Evolutionary conservation across 306 rosid species (phyloP).

Genomic region (Hippophae tibetana): DNA sequence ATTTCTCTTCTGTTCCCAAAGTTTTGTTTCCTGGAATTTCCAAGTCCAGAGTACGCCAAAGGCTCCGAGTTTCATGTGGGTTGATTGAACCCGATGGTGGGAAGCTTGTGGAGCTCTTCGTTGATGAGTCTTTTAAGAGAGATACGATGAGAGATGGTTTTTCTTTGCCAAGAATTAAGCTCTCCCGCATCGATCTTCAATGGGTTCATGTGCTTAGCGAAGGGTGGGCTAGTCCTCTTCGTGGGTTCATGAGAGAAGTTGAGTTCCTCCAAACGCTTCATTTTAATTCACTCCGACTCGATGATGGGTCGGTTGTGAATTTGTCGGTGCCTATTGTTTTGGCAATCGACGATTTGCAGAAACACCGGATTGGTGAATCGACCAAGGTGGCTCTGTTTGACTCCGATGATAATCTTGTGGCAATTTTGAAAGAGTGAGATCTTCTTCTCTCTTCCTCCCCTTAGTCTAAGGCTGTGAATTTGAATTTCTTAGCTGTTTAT

Average conservation of each 20-base stretch:
- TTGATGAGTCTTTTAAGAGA: constrained; percentile 35
- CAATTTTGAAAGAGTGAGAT: constrained; percentile 76
- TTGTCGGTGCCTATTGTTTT: constrained; percentile 92
- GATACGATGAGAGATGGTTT: constrained; percentile 58
- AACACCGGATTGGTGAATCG: constrained; percentile 57
- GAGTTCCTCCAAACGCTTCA: constrained; percentile 99
- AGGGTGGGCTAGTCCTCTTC: constrained; percentile 93
- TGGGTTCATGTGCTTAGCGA: constrained; percentile 96
- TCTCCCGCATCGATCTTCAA: constrained; percentile 58
- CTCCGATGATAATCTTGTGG: constrained; percentile 46
- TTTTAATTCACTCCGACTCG: constrained; percentile 79
- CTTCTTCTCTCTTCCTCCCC: neutral
- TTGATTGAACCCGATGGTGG: constrained; percentile 95
- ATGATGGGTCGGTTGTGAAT: constrained; percentile 67
- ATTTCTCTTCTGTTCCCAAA: constrained; percentile 31
- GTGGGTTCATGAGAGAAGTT: constrained; percentile 86
- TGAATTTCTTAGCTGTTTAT: neutral
- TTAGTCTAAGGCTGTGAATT: neutral
- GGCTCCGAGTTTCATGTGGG: constrained; percentile 46
- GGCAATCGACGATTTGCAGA: constrained; percentile 80
- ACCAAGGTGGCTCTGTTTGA: constrained; percentile 72
- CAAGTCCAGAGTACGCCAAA: constrained; percentile 15
- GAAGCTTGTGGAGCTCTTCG: constrained; percentile 70
- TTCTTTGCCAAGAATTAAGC: constrained; percentile 51
- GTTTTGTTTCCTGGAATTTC: constrained; percentile 16